A percentile compares a stretch with the other conserved stretches of the same genome.
Evolutionary conservation across 2,329 filamentous ascomycete genomes (phyloP).

Genomic region (Alternaria hordeiaustralica): DNA sequence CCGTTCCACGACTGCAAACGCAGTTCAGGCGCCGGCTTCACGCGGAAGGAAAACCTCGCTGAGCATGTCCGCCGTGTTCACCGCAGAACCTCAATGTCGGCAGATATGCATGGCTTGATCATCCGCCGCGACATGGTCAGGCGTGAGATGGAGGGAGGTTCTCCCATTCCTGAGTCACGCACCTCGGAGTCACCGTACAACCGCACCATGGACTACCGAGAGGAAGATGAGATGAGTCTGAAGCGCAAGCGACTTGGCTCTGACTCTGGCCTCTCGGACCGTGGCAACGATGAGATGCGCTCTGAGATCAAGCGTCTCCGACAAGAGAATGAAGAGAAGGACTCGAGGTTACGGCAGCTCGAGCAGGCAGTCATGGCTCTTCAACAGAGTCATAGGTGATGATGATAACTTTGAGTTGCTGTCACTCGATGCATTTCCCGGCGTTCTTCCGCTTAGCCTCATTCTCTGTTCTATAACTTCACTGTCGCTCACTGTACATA

Average conservation of each 20-base stretch:
- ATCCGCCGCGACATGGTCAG: constrained; percentile 33
- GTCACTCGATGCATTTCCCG: neutral
- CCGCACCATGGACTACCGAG: constrained; percentile 29
- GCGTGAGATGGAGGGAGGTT: constrained; percentile 24
- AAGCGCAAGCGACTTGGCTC: constrained; percentile 45
- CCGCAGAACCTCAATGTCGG: constrained; percentile 47
- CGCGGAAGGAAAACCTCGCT: constrained; percentile 89
- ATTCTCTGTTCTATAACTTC: constrained; percentile 24
- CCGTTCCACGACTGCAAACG: constrained; percentile 88
- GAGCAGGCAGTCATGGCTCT: constrained; percentile 44
- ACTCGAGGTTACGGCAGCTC: constrained; percentile 44
- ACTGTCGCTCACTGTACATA: constrained; percentile 12
- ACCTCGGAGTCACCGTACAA: constrained; percentile 35
- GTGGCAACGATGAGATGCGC: constrained; percentile 43
- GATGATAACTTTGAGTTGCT: neutral
- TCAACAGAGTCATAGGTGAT: constrained; percentile 36
- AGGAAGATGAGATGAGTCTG: constrained; percentile 32
- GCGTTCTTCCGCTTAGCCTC: neutral
- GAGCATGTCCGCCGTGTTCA: constrained; percentile 94
- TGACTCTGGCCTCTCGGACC: constrained; percentile 31
- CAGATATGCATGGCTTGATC: constrained; percentile 42
- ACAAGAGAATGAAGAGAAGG: constrained; percentile 51
- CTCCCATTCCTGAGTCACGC: constrained; percentile 30
- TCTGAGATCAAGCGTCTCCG: constrained; percentile 51
- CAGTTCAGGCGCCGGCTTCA: constrained; percentile 86